Evolutionary conservation across 768 basidiomycete species (phyloP), one percentile per base, ranked within the genome.

Genomic region (Lactarius hengduanensis): DNA sequence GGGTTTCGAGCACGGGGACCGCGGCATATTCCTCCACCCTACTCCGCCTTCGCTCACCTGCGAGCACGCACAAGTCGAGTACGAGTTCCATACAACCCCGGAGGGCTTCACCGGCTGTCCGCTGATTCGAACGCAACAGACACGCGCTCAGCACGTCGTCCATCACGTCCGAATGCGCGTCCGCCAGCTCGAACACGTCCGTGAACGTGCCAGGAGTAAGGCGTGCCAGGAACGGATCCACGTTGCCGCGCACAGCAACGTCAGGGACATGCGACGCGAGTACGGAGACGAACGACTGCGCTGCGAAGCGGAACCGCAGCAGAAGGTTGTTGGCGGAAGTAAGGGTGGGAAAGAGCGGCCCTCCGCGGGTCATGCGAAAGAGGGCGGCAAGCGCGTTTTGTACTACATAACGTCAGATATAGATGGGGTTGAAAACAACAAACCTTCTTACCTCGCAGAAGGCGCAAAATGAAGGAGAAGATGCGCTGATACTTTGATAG

Each of bases 401-500:
- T 22, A 91, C 92, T 90, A 63, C 66, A 34, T 55, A 70, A 45
- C 20, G 26, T 36, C 28, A 22, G 54, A 45, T 18, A 11, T 26
- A 1, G 54, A 28, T 11, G 9, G 30, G 11, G 28, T 13, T 64
- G 13, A 28, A 40, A 20, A 5, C 20, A 0, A 34, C 16, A 15
- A 56, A 16, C 30, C 36, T 28, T 75, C 80, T 30, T 70, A 89
- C 94, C 92, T 83, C 94, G 82, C 72, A 88, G 81, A 47, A 96
- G 78, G 36, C 93, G 83, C 40, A 96, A 78, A 57, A 94, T 82
- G 71, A 94, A 87, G 0, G 89, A 82, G 74, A 94, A 94, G 67
- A 95, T 79, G 47, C 90, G 80, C 69, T 94, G 91, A 73, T 96
- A 96, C 74, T 95, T 96, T 6, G 84, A 87, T n/a, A 95, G 76